These are phyloP conservation scores for Aeschynomene evenia DNA, from an alignment of 306 rosid genomes.

Conservation along the genomic window DNA sequence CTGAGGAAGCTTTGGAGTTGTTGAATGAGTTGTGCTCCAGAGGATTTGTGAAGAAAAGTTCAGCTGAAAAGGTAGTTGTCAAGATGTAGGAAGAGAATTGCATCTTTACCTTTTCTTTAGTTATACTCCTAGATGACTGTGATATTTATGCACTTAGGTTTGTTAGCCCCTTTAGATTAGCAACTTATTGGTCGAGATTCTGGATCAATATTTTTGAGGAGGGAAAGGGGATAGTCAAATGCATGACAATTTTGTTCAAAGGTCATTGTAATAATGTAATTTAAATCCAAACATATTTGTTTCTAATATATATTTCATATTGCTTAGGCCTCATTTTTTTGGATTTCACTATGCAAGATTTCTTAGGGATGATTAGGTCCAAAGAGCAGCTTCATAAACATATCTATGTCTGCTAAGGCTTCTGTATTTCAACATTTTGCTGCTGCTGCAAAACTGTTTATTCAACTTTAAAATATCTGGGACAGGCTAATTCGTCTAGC, in stretches of 20 bases:
- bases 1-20: constrained; percentile 78
- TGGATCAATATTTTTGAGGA: constrained; percentile 22
- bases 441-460: neutral
- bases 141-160: constrained; percentile 13
- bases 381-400: neutral
- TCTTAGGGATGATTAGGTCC: neutral
- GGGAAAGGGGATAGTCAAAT: constrained; percentile 15
- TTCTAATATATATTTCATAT: neutral
- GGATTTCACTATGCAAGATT: neutral
- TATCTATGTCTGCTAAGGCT: neutral
- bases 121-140: neutral
- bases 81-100: constrained; percentile 46
- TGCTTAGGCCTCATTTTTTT: neutral
- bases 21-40: constrained; percentile 61
- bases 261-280: constrained; percentile 19
- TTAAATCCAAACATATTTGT: neutral
- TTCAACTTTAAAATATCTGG: neutral
- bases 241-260: constrained; percentile 20
- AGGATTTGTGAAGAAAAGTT: constrained; percentile 81
- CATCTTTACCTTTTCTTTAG: neutral
- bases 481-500: neutral
- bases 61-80: constrained; percentile 65
- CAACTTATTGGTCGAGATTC: constrained; percentile 12
- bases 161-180: constrained; percentile 16
- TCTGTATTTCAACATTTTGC: neutral